phyloP scores from a whole-genome alignment of 495 filamentous ascomycete genomes.

The Penicillium pulvis region DNA sequence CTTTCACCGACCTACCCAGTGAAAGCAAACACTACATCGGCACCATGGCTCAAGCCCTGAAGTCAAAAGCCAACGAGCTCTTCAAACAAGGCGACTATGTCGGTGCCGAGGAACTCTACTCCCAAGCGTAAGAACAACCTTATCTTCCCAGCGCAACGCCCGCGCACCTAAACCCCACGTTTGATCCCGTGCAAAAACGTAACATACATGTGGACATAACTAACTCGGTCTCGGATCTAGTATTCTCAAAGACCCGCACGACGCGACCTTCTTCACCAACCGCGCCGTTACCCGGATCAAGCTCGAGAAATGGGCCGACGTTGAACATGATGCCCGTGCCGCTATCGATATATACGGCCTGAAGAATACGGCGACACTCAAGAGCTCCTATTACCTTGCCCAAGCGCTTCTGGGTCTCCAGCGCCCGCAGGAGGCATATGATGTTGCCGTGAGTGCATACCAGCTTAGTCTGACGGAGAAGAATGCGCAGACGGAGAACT shows the following conservation, averaged over 20 bases:
- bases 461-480: conserved; percentile 61
- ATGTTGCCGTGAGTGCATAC: conserved; percentile 74
- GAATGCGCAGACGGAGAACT: conserved; percentile 61
- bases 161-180: background rate
- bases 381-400: conserved; percentile 82
- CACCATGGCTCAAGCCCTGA: conserved; percentile 45
- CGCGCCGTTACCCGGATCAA: conserved; percentile 81
- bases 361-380: conserved; percentile 59
- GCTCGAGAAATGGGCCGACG: conserved; percentile 70
- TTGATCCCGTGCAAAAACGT: background rate
- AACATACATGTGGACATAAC: background rate
- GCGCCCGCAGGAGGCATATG: conserved; percentile 73
- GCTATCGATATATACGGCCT: conserved; percentile 65
- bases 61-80: conserved; percentile 50
- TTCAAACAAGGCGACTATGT: conserved; percentile 71
- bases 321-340: conserved; percentile 74
- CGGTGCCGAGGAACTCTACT: conserved; percentile 77
- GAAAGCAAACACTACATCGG: background rate
- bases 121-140: conserved; percentile 68
- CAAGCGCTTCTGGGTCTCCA: conserved; percentile 77
- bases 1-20: background rate
- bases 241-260: conserved; percentile 49
- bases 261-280: conserved; percentile 71
- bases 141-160: too few species aligned
- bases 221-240: conserved; percentile 21